phyloP scores from a whole-genome alignment of 768 basidiomycete genomes.

The Lactarius sanguifluus region DNA sequence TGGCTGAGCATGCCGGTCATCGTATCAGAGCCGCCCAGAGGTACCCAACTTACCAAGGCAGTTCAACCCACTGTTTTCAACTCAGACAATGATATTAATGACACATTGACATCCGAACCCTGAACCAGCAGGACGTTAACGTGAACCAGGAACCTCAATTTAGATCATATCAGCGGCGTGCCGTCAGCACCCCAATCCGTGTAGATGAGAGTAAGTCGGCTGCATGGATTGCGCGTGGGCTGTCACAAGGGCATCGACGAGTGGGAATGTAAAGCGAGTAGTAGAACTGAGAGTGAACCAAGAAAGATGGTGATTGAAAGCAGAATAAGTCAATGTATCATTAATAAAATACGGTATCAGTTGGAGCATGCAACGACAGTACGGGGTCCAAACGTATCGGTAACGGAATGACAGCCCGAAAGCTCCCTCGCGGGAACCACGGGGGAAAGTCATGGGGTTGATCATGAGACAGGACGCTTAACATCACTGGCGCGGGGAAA shows the following conservation, averaged over 20 bases:
- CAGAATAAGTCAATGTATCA: constrained; percentile 26
- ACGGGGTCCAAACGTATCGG: constrained; percentile 19
- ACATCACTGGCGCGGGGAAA: background rate
- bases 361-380: constrained; percentile 21
- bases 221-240: constrained; percentile 23
- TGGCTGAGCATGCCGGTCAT: constrained; percentile 5
- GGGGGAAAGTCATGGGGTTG: constrained; percentile 5
- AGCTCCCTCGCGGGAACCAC: constrained; percentile 14
- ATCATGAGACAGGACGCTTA: constrained; percentile 12
- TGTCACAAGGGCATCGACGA: constrained; percentile 13
- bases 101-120: background rate
- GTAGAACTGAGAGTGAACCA: constrained; percentile 13
- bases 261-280: constrained; percentile 9
- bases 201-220: constrained; percentile 18
- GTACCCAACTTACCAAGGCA: background rate
- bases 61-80: background rate
- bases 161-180: constrained; percentile 11
- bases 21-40: background rate
- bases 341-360: constrained; percentile 27
- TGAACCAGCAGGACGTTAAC: background rate
- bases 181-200: constrained; percentile 16
- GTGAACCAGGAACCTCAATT: constrained; percentile 7
- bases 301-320: constrained; percentile 10
- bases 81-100: background rate
- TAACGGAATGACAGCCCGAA: constrained; percentile 13